Evolutionary conservation across 2,329 filamentous ascomycete genomes (phyloP), one percentile per base, ranked within the genome.

Genomic region (Alternaria panax): DNA sequence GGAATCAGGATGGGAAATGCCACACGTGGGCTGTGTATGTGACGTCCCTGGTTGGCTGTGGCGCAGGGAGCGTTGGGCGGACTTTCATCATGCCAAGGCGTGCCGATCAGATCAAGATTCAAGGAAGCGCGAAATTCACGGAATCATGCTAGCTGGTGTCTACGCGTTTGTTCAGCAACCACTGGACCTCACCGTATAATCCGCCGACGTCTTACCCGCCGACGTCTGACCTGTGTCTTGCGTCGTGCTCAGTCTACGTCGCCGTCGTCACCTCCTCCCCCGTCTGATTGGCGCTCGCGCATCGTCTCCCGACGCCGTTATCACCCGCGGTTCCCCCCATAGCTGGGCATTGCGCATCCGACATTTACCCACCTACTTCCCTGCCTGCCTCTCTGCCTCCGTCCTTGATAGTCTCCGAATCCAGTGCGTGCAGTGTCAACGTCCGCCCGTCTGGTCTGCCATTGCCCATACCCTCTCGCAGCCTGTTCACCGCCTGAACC

Each of bases 51-150:
- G 30, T n/a, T n/a, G 25, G 25, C 36, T 32, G 64, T 65, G 64
- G 62, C 64, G 63, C 65, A 64, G 51, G 56, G 64, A 41, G 61
- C 62, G 54, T 57, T 54, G 40, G 48, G 65, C 60, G 64, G 66
- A 53, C 52, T 57, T 52, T 63, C 65, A 66, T 69, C 64, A 66
- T 66, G 68, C 71, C 63, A 65, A 68, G 67, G 66, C 36, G 55
- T 36, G 62, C 64, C 54, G 64, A 63, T 64, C 68, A 58, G 63
- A 63, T 64, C 68, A 61, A 54, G 63, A 67, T 67, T 65, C 63
- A 66, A 66, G 71, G 67, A 62, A 72, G 58, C 57, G 41, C 41
- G 47, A 65, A 67, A 69, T 66, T 70, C 66, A 68, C 65, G 63
- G 53, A 57, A 54, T 60, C 60, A 64, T 46, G 59, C 47, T 40